Base-by-base conservation (phyloP, 148 eudicot genomes). In the Arbutus unedo region DNA sequence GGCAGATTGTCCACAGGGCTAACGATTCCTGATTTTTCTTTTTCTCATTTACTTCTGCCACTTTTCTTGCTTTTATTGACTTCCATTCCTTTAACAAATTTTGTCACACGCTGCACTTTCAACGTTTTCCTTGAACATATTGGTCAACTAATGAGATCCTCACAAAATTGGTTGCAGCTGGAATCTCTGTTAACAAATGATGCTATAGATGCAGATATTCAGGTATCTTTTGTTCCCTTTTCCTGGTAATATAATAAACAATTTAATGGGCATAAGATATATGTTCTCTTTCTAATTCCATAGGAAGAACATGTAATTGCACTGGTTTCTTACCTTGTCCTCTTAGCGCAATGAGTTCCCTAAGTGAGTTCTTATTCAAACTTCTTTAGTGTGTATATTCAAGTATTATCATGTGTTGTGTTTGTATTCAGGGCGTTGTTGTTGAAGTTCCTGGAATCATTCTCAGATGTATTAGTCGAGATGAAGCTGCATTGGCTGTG, bases 401-500 rank as follows among this genome's bases (percentile, higher is more conserved):
- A 45, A 11, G 38, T n/a, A 71, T 0, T 0, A 74, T 45, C 0
- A 51, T 38, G 9, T 78, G 71, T 70, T 74, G 5, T 38, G 25
- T 75, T 51, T 66, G 18, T 64, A n/a, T 84, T 19, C 82, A 87
- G 91, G 88, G 85, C 74, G 48, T 85, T 64, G 67, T 89, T 88
- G 81, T 67, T 81, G 85, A 97, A 82, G 90, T 97, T 87, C 96
- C 93, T 15, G 93, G 87, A 82, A 89, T 94, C 78, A 88, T 97
- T 73, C 84, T 92, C 25, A 91, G 87, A 89, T 93, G 96, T 87
- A 87, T 88, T 23, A 90, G 90, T 84, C 97, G 97, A 84, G 99
- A 97, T 87, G 98, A 97, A 85, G 97, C 93, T 84, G 96, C 98
- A 68, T 83, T 91, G 84, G 98, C 99, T 74, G 93, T 97, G 25